Evolutionary conservation across 495 filamentous ascomycete genomes (phyloP), one percentile per base, ranked within the genome.

Genomic region (Glarea lozoyensis): DNA sequence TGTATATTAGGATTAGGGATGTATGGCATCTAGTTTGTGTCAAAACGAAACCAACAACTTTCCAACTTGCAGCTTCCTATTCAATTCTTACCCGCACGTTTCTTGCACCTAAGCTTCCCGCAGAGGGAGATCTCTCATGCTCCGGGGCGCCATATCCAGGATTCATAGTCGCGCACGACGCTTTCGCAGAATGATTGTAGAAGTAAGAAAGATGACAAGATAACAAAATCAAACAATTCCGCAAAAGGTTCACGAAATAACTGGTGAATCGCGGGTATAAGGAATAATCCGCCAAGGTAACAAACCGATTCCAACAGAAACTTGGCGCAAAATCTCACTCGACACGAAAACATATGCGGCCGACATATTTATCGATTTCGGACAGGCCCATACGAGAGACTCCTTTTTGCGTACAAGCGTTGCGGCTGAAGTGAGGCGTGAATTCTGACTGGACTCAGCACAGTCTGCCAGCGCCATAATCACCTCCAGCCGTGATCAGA

Each of bases 1-100:
- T 37, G 34, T 37, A 10, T n/a, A 19, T 37, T n/a, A 11, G 34
- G 34, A 16, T 37, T 18, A 10, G 34, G 34, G 34, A 37, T 37
- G 11, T 19, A n/a, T 37, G 34, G 34, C 34, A 37, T 37, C 34
- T 37, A 29, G 25, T 29, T 7, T 29, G 25, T 7, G 7, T n/a
- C n/a, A 7, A 29, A 29, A n/a, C 7, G 7, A 7, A 29, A n/a
- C 25, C 25, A 29, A 29, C 25, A 7, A 29, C 25, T 7, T 7
- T 29, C 7, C n/a, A 7, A 7, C n/a, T 29, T n/a, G n/a, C 25
- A 29, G 7, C 25, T 7, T 29, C 25, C n/a, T 29, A 7, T 29
- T 29, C 25, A 29, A n/a, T 29, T 7, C 25, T 7, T 29, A 29
- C 25, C 25, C 7, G 25, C 7, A 29, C n/a, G n/a, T 29, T 7